A percentile compares a stretch with the other conserved stretches of the same genome.
Evolutionary conservation across 2,329 filamentous ascomycete genomes (phyloP).

Genomic region (Aspergillus fumigatus): DNA sequence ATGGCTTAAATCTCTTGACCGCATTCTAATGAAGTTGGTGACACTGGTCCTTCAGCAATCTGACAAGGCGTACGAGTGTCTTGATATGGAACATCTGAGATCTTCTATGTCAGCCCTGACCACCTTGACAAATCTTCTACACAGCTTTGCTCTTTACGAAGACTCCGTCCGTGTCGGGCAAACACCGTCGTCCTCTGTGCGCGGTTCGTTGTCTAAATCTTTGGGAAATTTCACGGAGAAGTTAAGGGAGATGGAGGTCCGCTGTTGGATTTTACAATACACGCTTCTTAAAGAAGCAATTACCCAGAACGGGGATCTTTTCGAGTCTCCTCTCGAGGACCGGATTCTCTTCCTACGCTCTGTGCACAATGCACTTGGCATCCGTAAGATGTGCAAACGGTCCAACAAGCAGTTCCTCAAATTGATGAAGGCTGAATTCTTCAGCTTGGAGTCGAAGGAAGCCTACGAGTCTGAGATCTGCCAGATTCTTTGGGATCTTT

Average conservation of each 20-base stretch:
- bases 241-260: conserved; percentile 80
- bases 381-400: conserved; percentile 78
- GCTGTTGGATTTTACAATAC: conserved; percentile 85
- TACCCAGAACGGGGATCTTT: conserved; percentile 59
- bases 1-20: conserved; percentile 74
- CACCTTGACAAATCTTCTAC: conserved; percentile 68
- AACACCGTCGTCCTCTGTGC: conserved; percentile 56
- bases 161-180: conserved; percentile 80
- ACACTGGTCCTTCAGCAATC: conserved; percentile 63
- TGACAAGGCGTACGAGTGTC: conserved; percentile 68
- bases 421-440: conserved; percentile 79
- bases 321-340: conserved; percentile 64
- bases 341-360: conserved; percentile 74
- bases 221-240: conserved; percentile 56
- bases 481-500: conserved; percentile 77
- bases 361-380: conserved; percentile 77
- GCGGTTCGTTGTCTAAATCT: conserved; percentile 40
- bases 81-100: conserved; percentile 74
- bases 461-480: conserved; percentile 83
- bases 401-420: conserved; percentile 86
- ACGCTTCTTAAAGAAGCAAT: conserved; percentile 71
- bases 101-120: conserved; percentile 68
- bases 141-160: conserved; percentile 75
- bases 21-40: conserved; percentile 68
- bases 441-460: conserved; percentile 69